Evolutionary conservation across 768 basidiomycete species (phyloP).

Genomic region (Pleurotus ostreatus): DNA sequence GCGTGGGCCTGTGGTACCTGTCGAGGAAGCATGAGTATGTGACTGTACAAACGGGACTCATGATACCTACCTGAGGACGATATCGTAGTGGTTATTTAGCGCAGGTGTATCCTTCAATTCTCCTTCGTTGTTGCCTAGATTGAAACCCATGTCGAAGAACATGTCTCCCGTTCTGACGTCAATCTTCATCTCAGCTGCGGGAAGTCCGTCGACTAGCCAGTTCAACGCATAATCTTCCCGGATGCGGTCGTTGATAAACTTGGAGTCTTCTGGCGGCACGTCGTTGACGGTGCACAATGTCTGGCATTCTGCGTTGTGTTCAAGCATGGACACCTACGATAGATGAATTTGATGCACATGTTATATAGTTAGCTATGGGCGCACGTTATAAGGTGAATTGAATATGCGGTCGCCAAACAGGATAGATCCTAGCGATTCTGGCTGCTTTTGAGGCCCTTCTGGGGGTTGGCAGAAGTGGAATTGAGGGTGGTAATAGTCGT

Average conservation of each 20-base stretch:
- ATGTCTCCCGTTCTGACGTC: conserved; percentile 76
- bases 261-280: conserved; percentile 69
- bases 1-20: conserved; percentile 78
- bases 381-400: conserved; percentile 81
- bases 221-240: conserved; percentile 90
- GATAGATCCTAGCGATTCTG: conserved; percentile 88
- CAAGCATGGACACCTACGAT: conserved; percentile 73
- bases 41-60: neutral
- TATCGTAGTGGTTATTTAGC: conserved; percentile 92
- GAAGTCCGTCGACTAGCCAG: conserved; percentile 93
- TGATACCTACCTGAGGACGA: conserved; percentile 61
- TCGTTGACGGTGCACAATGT: conserved; percentile 57
- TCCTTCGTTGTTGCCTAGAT: conserved; percentile 75
- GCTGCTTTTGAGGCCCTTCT: conserved; percentile 67
- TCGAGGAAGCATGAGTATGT: conserved; percentile 8
- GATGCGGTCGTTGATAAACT: conserved; percentile 90
- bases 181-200: conserved; percentile 88
- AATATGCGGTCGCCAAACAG: conserved; percentile 97
- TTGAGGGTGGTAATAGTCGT: conserved; percentile 88
- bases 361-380: conserved; percentile 20
- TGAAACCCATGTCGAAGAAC: conserved; percentile 94
- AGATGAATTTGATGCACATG: conserved; percentile 9
- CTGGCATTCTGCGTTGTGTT: conserved; percentile 72
- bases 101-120: conserved; percentile 55
- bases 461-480: conserved; percentile 85